Evolutionary conservation across 805 yeast genomes (phyloP), one percentile per base, ranked within the genome.

Genomic region (Tetrapisispora arboricola): DNA sequence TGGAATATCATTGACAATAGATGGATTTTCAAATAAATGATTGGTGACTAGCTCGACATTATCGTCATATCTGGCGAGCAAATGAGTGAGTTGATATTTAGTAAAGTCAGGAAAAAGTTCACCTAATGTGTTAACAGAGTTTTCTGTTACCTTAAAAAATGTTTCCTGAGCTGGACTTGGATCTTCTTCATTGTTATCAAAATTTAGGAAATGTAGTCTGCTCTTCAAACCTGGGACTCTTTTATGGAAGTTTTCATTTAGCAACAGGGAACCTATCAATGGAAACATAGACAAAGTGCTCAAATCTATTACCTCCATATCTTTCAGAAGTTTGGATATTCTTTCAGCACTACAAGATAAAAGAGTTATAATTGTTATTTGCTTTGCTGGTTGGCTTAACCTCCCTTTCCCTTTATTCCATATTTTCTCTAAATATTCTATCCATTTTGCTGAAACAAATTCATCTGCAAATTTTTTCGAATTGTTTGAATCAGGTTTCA

Each of bases 101-200:
- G 73, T 61, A 27, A 85, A 55, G 30, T 71, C 71, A 0, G 95
- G 95, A 55, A 86, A 84, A 45, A 87, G 55, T 25, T 78, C 84
- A n/a, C 56, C 43, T 32, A 72, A 50, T 20, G 63, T 61, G 15
- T 58, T 53, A 2, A 80, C 64, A 33, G 69, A 64, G 3, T 58
- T 63, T 25, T 63, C 59, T 24, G 56, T 47, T 1, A 50, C 38
- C 2, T 43, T 38, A 16, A 30, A 6, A 18, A 18, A 11, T 10
- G 40, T 27, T n/a, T 39, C 25, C 39, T 32, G 39, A 24, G 29
- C 29, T 18, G 10, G 4, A 7, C 10, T 13, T 13, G 17, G 15
- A 18, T 20, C 22, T 17, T 24, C 32, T 15, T 9, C 39, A 27
- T 32, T 27, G 8, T 8, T 19, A 26, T 16, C 5, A 45, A 42